A percentile compares a stretch with the other conserved stretches of the same genome.
These are phyloP conservation scores for Fusarium tanahbumbuense DNA, from an alignment of 2,329 filamentous ascomycete genomes.

Conservation along the genomic window DNA sequence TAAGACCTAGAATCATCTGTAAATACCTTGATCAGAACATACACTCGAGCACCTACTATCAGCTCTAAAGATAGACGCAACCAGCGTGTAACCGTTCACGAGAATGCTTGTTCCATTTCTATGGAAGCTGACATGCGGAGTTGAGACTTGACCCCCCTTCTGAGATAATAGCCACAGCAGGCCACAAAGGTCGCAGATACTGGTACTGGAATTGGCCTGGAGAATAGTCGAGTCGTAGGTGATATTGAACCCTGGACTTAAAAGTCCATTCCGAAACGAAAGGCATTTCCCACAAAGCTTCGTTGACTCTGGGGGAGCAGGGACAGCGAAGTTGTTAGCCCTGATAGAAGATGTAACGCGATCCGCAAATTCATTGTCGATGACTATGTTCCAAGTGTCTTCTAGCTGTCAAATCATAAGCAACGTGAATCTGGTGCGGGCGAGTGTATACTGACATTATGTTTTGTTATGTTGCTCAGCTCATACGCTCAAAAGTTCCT, in stretches of 20 bases:
- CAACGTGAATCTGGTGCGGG: too few relatives aligned
- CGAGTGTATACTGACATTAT: not conserved
- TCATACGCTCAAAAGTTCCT: rapidly evolving
- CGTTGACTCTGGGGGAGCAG: not conserved
- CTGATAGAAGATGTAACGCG: not conserved
- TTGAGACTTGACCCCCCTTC: not conserved
- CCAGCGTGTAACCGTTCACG: not conserved
- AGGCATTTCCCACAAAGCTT: not conserved
- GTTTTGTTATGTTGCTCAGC: not conserved
- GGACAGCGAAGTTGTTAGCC: not conserved
- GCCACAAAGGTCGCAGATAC: not conserved
- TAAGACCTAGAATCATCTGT: not conserved
- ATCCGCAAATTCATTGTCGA: not conserved
- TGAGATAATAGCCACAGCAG: not conserved
- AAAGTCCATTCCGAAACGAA: not conserved
- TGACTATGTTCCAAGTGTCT: not conserved
- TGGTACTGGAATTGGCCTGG: not conserved
- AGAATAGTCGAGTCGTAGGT: not conserved
- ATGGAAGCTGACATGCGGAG: not conserved
- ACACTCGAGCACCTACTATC: not conserved
- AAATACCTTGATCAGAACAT: too few relatives aligned
- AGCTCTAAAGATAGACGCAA: not conserved
- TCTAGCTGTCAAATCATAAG: not conserved
- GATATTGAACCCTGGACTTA: not conserved
- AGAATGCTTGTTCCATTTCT: not conserved